These are phyloP conservation scores for Pleurotus ostreatus DNA, from an alignment of 768 basidiomycete genomes.

Conservation along the genomic window DNA sequence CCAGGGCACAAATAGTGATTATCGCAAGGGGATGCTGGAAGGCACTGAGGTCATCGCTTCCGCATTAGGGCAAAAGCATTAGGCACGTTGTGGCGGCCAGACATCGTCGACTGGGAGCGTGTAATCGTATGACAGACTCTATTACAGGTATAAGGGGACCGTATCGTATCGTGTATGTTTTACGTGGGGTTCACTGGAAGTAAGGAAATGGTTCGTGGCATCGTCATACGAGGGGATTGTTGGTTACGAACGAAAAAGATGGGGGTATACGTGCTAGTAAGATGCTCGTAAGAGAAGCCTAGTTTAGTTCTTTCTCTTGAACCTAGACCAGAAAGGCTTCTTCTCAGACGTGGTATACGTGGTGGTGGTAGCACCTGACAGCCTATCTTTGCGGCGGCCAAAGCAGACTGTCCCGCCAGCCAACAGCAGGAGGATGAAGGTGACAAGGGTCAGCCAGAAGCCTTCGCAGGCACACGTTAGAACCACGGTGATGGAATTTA, in stretches of 20 bases:
- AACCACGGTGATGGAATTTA: background rate
- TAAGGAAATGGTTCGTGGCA: too few species aligned
- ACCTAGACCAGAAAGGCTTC: constrained; percentile 11
- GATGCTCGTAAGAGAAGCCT: background rate
- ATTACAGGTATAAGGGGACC: too few species aligned
- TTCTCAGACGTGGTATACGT: background rate
- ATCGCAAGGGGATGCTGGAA: constrained; percentile 15
- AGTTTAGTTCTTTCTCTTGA: constrained; percentile 10
- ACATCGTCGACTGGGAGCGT: constrained; percentile 7
- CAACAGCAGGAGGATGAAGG: constrained; percentile 58
- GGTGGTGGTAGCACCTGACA: constrained; percentile 30
- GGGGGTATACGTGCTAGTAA: constrained; percentile 6
- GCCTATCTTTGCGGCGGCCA: constrained; percentile 55
- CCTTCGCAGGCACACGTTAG: constrained; percentile 28
- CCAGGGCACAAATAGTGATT: constrained; percentile 24
- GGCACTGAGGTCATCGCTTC: background rate
- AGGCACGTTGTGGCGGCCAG: background rate
- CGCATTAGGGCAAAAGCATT: too few species aligned
- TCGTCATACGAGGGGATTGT: too few species aligned
- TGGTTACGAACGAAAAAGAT: too few species aligned
- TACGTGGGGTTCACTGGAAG: too few species aligned
- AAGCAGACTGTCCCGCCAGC: constrained; percentile 71
- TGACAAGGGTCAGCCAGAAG: constrained; percentile 73
- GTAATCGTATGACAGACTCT: too few species aligned
- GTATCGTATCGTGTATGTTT: too few species aligned